These are phyloP conservation scores for Stropharia rugosoannulata DNA, from an alignment of 768 basidiomycete genomes.

Conservation along the genomic window DNA sequence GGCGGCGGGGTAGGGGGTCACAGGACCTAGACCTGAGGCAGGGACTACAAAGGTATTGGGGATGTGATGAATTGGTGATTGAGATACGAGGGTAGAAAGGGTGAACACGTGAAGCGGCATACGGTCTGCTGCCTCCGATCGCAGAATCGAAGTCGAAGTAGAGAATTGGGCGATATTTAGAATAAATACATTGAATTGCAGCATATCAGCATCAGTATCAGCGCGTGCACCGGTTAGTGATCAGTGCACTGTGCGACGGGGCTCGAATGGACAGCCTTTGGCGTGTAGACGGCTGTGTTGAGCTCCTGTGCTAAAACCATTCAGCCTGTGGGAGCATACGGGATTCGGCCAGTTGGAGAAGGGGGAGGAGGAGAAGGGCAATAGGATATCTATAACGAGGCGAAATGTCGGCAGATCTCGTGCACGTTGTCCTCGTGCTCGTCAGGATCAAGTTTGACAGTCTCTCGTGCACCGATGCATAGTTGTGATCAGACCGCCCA, in stretches of 20 bases:
- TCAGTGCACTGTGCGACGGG: too few species aligned
- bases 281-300: too few species aligned
- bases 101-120: constrained; percentile 49
- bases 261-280: too few species aligned
- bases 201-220: neutral
- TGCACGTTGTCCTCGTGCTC: neutral
- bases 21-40: neutral
- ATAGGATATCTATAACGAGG: neutral
- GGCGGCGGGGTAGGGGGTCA: neutral
- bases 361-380: neutral
- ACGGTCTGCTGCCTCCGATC: constrained; percentile 51
- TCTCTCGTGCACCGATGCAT: neutral
- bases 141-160: constrained; percentile 16
- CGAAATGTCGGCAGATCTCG: neutral
- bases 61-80: constrained; percentile 25
- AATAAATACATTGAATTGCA: too few species aligned
- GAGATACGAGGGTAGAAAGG: constrained; percentile 57
- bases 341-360: too few species aligned
- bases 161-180: neutral
- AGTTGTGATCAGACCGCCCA: too few species aligned
- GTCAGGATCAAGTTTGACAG: neutral
- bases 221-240: neutral
- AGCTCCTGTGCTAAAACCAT: too few species aligned
- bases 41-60: neutral
- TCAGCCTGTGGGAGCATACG: too few species aligned